Conservation (phyloP, 768 basidiomycete genomes). For the Amanita fuliginea region DNA sequence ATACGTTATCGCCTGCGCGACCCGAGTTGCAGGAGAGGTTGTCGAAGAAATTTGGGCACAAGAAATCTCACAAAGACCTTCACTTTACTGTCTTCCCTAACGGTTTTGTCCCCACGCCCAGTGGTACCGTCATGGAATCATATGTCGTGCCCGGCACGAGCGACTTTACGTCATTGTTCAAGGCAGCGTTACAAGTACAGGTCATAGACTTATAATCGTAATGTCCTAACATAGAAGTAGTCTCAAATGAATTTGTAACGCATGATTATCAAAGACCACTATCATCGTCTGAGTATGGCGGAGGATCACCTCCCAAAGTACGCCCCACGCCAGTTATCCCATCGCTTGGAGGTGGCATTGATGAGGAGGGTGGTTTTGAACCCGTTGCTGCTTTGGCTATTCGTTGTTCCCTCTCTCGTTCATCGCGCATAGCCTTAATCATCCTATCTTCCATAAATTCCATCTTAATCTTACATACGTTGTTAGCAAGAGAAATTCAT, state of each 20-base stretch:
- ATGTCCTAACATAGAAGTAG: not conserved
- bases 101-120: slow-evolving; percentile 18
- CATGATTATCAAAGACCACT: not conserved
- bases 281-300: slow-evolving; percentile 8
- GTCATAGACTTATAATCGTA: not conserved
- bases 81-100: slow-evolving; percentile 21
- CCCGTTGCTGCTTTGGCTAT: slow-evolving; percentile 25
- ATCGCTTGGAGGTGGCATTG: slow-evolving; percentile 11
- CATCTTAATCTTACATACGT: slow-evolving; percentile 48
- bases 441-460: slow-evolving; percentile 74
- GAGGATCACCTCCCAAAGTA: slow-evolving; percentile 14
- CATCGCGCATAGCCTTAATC: slow-evolving; percentile 38
- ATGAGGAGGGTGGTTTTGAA: slow-evolving; percentile 8
- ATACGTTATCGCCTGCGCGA: not conserved
- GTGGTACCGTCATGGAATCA: slow-evolving; percentile 11
- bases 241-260: not conserved
- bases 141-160: not conserved
- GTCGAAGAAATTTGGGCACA: not conserved
- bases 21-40: slow-evolving; percentile 20
- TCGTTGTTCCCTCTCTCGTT: slow-evolving; percentile 46
- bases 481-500: slow-evolving; percentile 1
- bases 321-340: slow-evolving; percentile 30
- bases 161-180: not conserved
- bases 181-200: not conserved
- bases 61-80: slow-evolving; percentile 22